phyloP scores from a whole-genome alignment of 495 filamentous ascomycete genomes.

The Talaromyces ruber region DNA sequence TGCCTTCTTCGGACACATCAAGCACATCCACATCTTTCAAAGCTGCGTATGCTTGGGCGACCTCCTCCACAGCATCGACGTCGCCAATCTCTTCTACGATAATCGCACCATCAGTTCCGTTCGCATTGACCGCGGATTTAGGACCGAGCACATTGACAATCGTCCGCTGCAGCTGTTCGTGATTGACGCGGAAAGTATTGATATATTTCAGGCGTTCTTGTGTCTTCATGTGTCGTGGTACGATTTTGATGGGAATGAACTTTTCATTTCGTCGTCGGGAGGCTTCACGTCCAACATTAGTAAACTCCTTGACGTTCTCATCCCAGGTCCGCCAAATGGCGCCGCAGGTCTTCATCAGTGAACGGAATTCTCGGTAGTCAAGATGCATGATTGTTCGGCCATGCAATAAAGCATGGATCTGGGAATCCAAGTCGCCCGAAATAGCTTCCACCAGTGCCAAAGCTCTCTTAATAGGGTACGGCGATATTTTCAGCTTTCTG shows the following conservation, averaged over 20 bases:
- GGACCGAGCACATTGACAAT: constrained; percentile 91
- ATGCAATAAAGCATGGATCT: constrained; percentile 75
- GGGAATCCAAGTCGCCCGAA: constrained; percentile 80
- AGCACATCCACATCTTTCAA: constrained; percentile 91
- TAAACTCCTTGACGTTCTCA: constrained; percentile 93
- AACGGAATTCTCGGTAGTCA: constrained; percentile 82
- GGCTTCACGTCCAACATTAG: constrained; percentile 89
- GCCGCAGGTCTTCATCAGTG: constrained; percentile 72
- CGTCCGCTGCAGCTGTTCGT: constrained; percentile 92
- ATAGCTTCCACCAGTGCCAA: constrained; percentile 97
- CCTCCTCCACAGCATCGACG: constrained; percentile 96
- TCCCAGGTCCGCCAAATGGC: constrained; percentile 90
- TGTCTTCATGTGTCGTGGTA: constrained; percentile 71
- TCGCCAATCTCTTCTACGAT: constrained; percentile 92
- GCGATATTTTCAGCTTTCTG: constrained; percentile 90
- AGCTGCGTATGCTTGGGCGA: constrained; percentile 85
- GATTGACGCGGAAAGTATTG: constrained; percentile 84
- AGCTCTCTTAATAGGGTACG: constrained; percentile 86
- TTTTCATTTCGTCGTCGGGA: constrained; percentile 86
- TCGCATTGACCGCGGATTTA: constrained; percentile 38
- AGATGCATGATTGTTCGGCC: constrained; percentile 85
- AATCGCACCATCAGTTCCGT: constrained; percentile 49
- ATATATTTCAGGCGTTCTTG: constrained; percentile 90
- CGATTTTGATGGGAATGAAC: constrained; percentile 96
- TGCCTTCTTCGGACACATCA: constrained; percentile 83